Evolutionary conservation across 2,329 filamentous ascomycete species (phyloP).

Genomic region (Tolypocladium ovalisporum): DNA sequence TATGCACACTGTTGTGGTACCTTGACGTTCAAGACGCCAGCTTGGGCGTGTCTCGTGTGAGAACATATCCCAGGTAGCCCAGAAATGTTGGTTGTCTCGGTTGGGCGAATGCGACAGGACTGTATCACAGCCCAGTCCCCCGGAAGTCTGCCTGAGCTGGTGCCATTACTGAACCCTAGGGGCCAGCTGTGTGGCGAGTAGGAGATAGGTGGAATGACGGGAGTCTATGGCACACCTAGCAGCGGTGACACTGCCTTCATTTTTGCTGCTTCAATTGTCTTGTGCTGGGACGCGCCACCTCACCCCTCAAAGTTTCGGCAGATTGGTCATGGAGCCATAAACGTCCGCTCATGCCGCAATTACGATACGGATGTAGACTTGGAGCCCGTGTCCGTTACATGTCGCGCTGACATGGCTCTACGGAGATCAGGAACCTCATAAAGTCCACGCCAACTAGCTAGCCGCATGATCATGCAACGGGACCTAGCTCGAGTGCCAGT

Average conservation of each 20-base stretch:
- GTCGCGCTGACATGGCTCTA: too few relatives aligned
- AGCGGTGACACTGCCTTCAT: neutral
- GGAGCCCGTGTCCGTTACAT: neutral
- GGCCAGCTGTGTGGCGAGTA: too few relatives aligned
- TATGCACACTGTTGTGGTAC: constrained; percentile 1
- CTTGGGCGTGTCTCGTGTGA: constrained; percentile 9
- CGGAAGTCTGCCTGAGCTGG: neutral
- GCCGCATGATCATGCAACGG: neutral
- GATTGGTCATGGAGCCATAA: neutral
- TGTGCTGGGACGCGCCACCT: neutral
- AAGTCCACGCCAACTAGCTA: too few relatives aligned
- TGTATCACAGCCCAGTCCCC: neutral
- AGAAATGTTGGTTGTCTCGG: constrained; percentile 5
- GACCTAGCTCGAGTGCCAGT: neutral
- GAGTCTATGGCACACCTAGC: neutral
- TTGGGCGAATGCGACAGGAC: neutral
- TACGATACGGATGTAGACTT: neutral
- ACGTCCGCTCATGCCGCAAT: neutral
- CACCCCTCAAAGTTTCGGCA: neutral
- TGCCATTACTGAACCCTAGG: neutral
- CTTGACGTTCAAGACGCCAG: constrained; percentile 4
- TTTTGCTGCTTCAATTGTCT: neutral
- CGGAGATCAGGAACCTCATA: neutral
- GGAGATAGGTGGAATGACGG: neutral
- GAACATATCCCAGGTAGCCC: constrained; percentile 5